Base-by-base conservation (phyloP, 2,329 filamentous ascomycete species). In the Aspergillus bombycis region DNA sequence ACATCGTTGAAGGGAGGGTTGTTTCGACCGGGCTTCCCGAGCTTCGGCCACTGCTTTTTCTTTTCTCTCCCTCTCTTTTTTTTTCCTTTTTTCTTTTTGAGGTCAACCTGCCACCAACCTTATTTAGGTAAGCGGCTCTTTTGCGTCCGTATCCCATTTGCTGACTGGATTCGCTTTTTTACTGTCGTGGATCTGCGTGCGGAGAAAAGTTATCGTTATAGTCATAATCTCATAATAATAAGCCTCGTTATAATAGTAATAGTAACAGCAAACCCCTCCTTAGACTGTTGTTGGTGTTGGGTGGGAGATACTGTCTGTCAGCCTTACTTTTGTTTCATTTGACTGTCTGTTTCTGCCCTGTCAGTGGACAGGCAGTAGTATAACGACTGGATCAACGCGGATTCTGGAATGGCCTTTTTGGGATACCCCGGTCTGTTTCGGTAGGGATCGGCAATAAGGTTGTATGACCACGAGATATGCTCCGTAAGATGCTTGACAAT, bases 61-160 rank as follows among this genome's bases (percentile, higher is more conserved):
- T 50, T 19, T 23, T 32, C 23, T 28, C 19, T 43, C 46, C 28
- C 21, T 48, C 38, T 36, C 1, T 14, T 38, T 14, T 38, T 6
- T 14, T 41, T 41, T 19, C 9, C 19, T 8, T 41, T 41, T 19
- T 19, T 19, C 14, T 52, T 26, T 50, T 23, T 21, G 32, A 41
- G 23, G 30, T 50, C 26, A 32, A 41, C 45, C 32, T 56, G 53
- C 32, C 46, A 21, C 60, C 54, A 62, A 45, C 23, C 32, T 54
- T 23, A 61, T 59, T 60, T 21, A n/a, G 61, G 62, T 58, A 68
- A 61, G 65, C 63, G 63, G 65, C 65, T 67, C 60, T 68, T 62
- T 66, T 58, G 67, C 16, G 36, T 34, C 63, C 58, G 56, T 62
- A 63, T 67, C 60, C 50, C 54, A 57, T 58, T 43, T 46, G 57